Evolutionary conservation across 495 filamentous ascomycete genomes (phyloP).

Genomic region (Podospora pseudoanserina): DNA sequence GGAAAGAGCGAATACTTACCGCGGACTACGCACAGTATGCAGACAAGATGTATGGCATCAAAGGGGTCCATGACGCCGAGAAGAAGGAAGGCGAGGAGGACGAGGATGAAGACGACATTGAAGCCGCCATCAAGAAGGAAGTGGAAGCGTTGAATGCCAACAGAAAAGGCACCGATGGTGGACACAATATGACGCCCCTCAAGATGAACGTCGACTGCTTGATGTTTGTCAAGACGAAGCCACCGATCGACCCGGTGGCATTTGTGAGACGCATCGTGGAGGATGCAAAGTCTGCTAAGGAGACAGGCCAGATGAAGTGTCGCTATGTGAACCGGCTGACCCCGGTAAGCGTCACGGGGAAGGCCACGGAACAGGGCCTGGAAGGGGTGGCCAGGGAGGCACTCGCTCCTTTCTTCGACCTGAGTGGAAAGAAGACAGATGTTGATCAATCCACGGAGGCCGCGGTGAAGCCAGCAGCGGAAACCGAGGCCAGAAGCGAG

Average conservation of each 20-base stretch:
- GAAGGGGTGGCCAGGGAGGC: conserved; percentile 68
- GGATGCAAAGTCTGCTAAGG: conserved; percentile 51
- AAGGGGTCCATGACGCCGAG: conserved; percentile 24
- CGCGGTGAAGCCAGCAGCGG: background rate
- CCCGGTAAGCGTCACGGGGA: conserved; percentile 69
- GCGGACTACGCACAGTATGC: conserved; percentile 43
- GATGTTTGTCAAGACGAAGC: conserved; percentile 59
- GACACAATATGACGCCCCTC: conserved; percentile 57
- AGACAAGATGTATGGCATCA: conserved; percentile 55
- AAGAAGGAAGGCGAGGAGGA: conserved; percentile 38
- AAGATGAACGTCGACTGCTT: conserved; percentile 75
- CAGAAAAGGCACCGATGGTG: conserved; percentile 32
- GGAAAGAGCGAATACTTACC: conserved; percentile 6
- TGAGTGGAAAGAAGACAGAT: conserved; percentile 26
- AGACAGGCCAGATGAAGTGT: conserved; percentile 54
- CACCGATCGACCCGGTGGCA: conserved; percentile 74
- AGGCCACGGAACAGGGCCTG: conserved; percentile 73
- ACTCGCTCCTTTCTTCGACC: conserved; percentile 68
- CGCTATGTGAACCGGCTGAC: conserved; percentile 83
- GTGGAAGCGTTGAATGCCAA: conserved; percentile 60
- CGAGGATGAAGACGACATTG: conserved; percentile 63
- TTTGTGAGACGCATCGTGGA: conserved; percentile 72
- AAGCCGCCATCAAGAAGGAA: conserved; percentile 76
- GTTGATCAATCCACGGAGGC: background rate
- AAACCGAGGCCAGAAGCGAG: conserved; percentile 14